phyloP scores from a whole-genome alignment of 225 moss, liverwort and hornwort genomes.

The Polytrichum formosum region DNA sequence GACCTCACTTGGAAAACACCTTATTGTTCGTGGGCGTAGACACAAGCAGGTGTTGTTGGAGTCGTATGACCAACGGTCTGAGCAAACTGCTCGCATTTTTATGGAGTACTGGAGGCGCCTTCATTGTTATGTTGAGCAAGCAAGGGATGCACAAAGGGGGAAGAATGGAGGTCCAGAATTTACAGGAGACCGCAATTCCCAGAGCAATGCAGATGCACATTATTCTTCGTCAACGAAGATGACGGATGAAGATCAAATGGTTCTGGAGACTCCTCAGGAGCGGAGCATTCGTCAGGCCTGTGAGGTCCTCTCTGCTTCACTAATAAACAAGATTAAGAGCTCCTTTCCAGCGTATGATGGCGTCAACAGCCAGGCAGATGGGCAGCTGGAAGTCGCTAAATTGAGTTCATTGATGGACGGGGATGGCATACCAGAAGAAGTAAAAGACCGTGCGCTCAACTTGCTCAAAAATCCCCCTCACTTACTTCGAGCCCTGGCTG shows the following conservation, averaged over 20 bases:
- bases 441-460: conserved; percentile 67
- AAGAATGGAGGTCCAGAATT: conserved; percentile 62
- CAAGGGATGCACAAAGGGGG: conserved; percentile 80
- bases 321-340: conserved; percentile 75
- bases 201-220: conserved; percentile 44
- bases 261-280: conserved; percentile 73
- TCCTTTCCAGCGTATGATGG: conserved; percentile 80
- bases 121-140: conserved; percentile 78
- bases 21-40: conserved; percentile 27
- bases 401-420: conserved; percentile 79
- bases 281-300: conserved; percentile 78
- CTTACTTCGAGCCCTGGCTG: conserved; percentile 65
- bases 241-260: conserved; percentile 55
- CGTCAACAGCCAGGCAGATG: conserved; percentile 56
- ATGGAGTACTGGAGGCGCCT: conserved; percentile 90
- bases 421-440: conserved; percentile 76
- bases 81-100: conserved; percentile 78
- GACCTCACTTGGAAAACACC: too few species aligned
- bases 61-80: conserved; percentile 82
- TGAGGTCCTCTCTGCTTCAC: conserved; percentile 69
- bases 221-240: conserved; percentile 52
- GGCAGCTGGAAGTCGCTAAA: conserved; percentile 65
- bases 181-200: conserved; percentile 41
- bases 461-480: conserved; percentile 71
- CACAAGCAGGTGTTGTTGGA: conserved; percentile 93